Conservation (phyloP, 1,284 basidiomycete species). For the Melampsora americana region DNA sequence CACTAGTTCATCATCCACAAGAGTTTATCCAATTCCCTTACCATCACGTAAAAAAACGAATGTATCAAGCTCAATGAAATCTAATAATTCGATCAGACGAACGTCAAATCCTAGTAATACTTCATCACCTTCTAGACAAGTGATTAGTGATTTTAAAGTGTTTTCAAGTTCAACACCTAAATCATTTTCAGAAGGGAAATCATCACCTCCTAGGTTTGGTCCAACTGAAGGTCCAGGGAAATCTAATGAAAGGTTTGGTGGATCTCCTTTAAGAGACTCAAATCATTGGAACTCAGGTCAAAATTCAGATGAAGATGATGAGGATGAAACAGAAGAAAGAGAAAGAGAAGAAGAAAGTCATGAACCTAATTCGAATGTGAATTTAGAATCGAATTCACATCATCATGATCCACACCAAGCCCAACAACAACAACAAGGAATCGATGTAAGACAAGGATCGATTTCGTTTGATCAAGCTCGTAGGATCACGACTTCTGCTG, state of each 20-base stretch:
- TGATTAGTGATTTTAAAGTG: conserved; percentile 44
- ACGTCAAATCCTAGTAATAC: conserved; percentile 14
- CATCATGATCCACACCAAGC: not conserved
- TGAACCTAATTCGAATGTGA: conserved; percentile 46
- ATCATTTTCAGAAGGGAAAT: conserved; percentile 16
- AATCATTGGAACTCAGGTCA: conserved; percentile 44
- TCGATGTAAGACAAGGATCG: conserved; percentile 28
- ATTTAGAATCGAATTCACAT: conserved; percentile 44
- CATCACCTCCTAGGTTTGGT: not conserved
- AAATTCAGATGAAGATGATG: conserved; percentile 31
- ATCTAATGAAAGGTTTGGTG: conserved; percentile 27
- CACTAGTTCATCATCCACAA: conserved; percentile 57
- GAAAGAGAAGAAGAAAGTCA: conserved; percentile 44
- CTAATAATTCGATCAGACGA: conserved; percentile 53
- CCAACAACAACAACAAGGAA: not conserved
- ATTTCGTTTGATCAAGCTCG: conserved; percentile 48
- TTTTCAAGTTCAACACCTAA: conserved; percentile 31
- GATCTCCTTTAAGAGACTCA: conserved; percentile 35
- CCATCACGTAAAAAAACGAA: conserved; percentile 53
- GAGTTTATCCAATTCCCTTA: conserved; percentile 58
- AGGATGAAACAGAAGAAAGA: conserved; percentile 15
- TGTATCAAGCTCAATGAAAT: too few relatives aligned
- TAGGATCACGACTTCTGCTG: conserved; percentile 50
- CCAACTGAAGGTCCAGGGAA: not conserved
- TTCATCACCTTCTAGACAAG: conserved; percentile 47